Evolutionary conservation across 768 basidiomycete genomes (phyloP), one percentile per base, ranked within the genome.

Genomic region (Tylopilus felleus): DNA sequence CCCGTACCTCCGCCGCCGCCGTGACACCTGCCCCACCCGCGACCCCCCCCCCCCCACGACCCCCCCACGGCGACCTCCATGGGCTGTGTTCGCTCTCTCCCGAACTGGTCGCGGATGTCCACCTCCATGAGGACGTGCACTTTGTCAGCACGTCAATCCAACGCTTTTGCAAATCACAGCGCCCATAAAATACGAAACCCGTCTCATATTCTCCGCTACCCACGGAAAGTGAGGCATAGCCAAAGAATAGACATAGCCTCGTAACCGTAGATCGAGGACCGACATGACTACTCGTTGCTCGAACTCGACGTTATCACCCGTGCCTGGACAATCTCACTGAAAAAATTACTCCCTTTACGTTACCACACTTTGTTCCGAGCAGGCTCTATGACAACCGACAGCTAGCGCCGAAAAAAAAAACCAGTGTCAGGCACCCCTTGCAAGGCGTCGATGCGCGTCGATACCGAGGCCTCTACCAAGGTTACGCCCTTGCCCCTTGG

Each of bases 91-190:
- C n/a, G n/a, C n/a, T n/a, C n/a, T n/a, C 14, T 14, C 27, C 59
- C 59, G 53, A 50, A 47, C 53, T 58, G 25, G 23, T 58, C 47
- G 54, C 55, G 48, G 21, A 14, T 46, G 41, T 4, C 21, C 46
- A 51, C 38, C 22, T 41, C 51, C 47, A 40, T 17, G 39, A n/a
- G 25, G 35, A 35, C 33, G 22, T 17, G 35, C 12, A 36, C 35
- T 36, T 36, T 36, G 35, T 17, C 35, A 36, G 14, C 35, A 36
- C 35, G 35, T 36, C 35, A 36, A 36, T 36, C 25, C 35, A 8
- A 14, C 35, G 4, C 35, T 17, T 36, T 36, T 36, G 35, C 35
- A 36, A 36, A 36, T 36, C 35, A 36, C 35, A 36, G 14, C 35
- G 35, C 35, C 35, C 35, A 36, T 36, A 33, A 14, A 3, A 5